Conservation (phyloP, 192 early-diverging fungal species). For the Dispira parvispora region DNA sequence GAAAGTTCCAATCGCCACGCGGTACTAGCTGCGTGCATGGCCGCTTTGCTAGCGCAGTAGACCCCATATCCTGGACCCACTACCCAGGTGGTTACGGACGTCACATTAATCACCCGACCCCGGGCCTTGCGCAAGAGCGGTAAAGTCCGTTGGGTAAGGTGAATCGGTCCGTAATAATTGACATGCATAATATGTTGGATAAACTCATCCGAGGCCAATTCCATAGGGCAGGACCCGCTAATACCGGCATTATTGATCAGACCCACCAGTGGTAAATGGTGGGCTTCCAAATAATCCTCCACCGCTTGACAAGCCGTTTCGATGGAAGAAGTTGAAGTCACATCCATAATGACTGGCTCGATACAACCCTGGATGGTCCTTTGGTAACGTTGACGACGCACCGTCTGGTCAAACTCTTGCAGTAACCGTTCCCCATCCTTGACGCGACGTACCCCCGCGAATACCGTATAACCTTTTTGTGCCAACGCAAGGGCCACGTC, state of each 20-base stretch:
- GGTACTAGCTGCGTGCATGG: slow-evolving; percentile 23
- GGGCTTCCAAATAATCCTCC: slow-evolving; percentile 16
- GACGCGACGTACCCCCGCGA: slow-evolving; percentile 30
- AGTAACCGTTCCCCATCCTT: slow-evolving; percentile 27
- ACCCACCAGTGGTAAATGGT: slow-evolving; percentile 22
- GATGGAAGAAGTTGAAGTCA: slow-evolving; percentile 20
- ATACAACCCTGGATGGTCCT: slow-evolving; percentile 12
- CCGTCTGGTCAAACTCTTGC: slow-evolving; percentile 16
- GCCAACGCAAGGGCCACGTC: slow-evolving; percentile 29
- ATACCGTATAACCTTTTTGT: slow-evolving; percentile 27
- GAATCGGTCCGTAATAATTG: slow-evolving; percentile 30
- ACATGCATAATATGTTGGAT: slow-evolving; percentile 25
- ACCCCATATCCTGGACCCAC: slow-evolving; percentile 31
- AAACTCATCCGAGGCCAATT: slow-evolving; percentile 19
- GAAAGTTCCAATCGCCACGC: slow-evolving; percentile 29
- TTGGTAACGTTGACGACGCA: background rate
- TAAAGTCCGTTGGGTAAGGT: slow-evolving; percentile 27
- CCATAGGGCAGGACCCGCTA: slow-evolving; percentile 27
- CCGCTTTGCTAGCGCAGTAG: slow-evolving; percentile 34
- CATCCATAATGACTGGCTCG: slow-evolving; percentile 27
- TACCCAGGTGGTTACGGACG: slow-evolving; percentile 31
- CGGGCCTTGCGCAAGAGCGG: slow-evolving; percentile 23
- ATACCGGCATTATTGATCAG: slow-evolving; percentile 34
- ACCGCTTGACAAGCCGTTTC: slow-evolving; percentile 19
- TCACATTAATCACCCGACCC: slow-evolving; percentile 31